Evolutionary conservation across 768 basidiomycete species (phyloP).

Genomic region (Hortiboletus flavorubellus): DNA sequence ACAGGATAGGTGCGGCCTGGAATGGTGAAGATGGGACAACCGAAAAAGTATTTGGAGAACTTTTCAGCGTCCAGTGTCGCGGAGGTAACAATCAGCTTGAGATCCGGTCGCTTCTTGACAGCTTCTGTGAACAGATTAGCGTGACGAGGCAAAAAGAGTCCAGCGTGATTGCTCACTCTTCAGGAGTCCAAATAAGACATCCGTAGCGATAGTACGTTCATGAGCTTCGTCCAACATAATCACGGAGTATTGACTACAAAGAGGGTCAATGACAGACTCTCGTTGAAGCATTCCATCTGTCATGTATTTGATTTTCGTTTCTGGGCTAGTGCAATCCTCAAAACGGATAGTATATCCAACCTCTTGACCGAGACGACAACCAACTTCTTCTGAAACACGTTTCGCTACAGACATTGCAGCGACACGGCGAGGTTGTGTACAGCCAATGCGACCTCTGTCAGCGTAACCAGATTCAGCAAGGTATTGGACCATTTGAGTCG

Average conservation of each 20-base stretch:
- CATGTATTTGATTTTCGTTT: slow-evolving; percentile 99
- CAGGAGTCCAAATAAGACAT: slow-evolving; percentile 92
- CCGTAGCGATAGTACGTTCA: slow-evolving; percentile 97
- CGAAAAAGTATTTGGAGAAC: slow-evolving; percentile 99
- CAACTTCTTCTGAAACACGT: slow-evolving; percentile 97
- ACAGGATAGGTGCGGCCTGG: slow-evolving; percentile 99
- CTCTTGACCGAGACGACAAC: slow-evolving; percentile 94
- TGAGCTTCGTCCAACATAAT: slow-evolving; percentile 99
- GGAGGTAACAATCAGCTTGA: slow-evolving; percentile 97
- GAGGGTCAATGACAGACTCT: slow-evolving; percentile 94
- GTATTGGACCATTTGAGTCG: slow-evolving; percentile 99
- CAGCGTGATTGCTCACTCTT: slow-evolving; percentile 44
- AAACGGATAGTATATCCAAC: slow-evolving; percentile 99
- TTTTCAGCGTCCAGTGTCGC: slow-evolving; percentile 99
- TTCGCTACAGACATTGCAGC: slow-evolving; percentile 99
- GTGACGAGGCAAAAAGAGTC: slow-evolving; percentile 3
- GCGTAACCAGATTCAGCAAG: slow-evolving; percentile 93
- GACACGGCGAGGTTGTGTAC: slow-evolving; percentile 98
- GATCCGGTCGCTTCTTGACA: slow-evolving; percentile 88
- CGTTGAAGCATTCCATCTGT: slow-evolving; percentile 99
- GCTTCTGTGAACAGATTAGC: slow-evolving; percentile 60
- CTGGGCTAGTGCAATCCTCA: slow-evolving; percentile 98
- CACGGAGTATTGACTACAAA: slow-evolving; percentile 89
- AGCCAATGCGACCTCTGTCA: slow-evolving; percentile 88
- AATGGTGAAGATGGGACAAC: slow-evolving; percentile 98